Evolutionary conservation across 73 alveolate genomes (phyloP), one percentile per base, ranked within the genome.

Genomic region (Paramecium caudatum): DNA sequence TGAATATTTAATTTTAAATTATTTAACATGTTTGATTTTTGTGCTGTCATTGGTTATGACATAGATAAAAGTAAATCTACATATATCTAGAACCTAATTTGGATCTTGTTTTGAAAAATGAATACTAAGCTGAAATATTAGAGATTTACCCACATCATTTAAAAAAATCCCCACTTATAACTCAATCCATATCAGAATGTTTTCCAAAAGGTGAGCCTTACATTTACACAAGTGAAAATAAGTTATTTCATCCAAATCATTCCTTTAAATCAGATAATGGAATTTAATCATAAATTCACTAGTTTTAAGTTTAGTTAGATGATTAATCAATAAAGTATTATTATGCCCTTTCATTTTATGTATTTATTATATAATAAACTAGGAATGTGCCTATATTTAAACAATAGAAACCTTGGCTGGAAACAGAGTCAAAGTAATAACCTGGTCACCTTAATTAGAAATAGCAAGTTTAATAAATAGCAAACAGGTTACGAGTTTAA

Each of bases 381-480:
- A 49, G 80, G 80, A 55, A 55, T 55, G 30, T 27, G 80, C 80
- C 23, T 55, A 55, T 23, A 55, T 55, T 7, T 23, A 55, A 55
- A 3, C 8, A 27, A 55, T 55, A 27, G 80, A 55, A 55, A 55
- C 80, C 30, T 55, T 55, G 45, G 80, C 80, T 55, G 80, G 80
- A 2, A 55, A 55, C 25, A 49, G 37, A 16, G 30, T 43, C 0
- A 55, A 55, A 23, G 25, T 55, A 10, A 55, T 55, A 19, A 55
- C 80, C 0, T 55, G 80, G 80, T 55, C 69, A 21, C 69, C 69
- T 23, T 17, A 55, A 55, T 27, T 55, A 19, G 80, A 55, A 27
- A 4, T 55, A 7, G 1, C 7, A 23, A 43, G 46, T 27, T 55
- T 55, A 55, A 55, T 23, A 27, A 55, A 55, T 10, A 55, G 80